phyloP scores from a whole-genome alignment of 225 moss, liverwort and hornwort genomes.

The Antitrichia curtipendula region DNA sequence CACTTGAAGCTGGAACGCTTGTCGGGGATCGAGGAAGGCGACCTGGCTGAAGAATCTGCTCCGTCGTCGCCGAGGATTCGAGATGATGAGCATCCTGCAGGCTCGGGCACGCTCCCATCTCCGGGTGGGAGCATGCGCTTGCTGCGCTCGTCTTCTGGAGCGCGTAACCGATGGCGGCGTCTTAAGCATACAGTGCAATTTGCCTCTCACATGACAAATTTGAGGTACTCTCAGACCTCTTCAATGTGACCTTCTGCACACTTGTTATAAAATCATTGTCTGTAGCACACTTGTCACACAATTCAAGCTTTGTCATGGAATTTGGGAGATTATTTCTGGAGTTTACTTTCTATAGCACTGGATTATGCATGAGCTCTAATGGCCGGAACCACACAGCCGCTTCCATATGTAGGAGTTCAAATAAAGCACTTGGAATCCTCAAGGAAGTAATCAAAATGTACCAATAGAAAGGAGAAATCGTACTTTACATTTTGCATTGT shows the following conservation, averaged over 20 bases:
- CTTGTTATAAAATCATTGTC: background rate
- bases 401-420: background rate
- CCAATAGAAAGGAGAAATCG: background rate
- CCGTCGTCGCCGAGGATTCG: slow-evolving; percentile 3
- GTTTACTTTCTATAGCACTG: background rate
- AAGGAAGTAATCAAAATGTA: background rate
- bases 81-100: background rate
- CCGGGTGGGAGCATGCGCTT: slow-evolving; percentile 9
- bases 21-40: slow-evolving; percentile 41
- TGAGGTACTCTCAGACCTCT: background rate
- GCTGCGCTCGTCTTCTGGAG: slow-evolving; percentile 39
- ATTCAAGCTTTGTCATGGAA: background rate
- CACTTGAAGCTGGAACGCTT: slow-evolving; percentile 19
- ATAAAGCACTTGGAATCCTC: background rate
- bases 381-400: background rate
- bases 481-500: background rate
- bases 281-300: too few relatives aligned
- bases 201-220: slow-evolving; percentile 53
- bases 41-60: slow-evolving; percentile 19
- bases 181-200: slow-evolving; percentile 61
- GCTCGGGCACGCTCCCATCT: background rate
- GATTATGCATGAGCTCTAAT: background rate
- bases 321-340: background rate
- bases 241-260: background rate
- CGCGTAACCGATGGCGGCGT: slow-evolving; percentile 81